phyloP scores from a whole-genome alignment of 148 eudicot species.

The Rhododendron molle region DNA sequence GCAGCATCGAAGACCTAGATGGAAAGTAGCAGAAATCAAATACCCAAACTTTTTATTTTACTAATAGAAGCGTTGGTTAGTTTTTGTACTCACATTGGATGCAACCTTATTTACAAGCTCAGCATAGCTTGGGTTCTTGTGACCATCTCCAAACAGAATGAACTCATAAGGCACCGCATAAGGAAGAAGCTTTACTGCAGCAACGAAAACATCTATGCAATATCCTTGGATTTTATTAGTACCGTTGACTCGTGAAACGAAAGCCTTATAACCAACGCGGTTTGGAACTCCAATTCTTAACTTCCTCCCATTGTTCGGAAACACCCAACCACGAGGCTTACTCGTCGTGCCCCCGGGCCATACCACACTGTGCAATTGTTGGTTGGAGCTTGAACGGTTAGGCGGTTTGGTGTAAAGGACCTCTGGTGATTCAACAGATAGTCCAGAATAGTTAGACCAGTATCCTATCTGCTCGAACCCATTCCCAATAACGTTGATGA shows the following conservation, averaged over 20 bases:
- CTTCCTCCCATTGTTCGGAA: constrained; percentile 27
- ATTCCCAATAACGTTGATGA: constrained; percentile 23
- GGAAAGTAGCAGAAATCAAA: not conserved
- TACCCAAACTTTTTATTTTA: not conserved
- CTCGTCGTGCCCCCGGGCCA: constrained; percentile 33
- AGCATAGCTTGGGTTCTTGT: constrained; percentile 27
- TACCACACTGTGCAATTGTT: constrained; percentile 16
- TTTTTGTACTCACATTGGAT: constrained; percentile 22
- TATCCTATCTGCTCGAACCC: constrained; percentile 22
- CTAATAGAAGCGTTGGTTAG: not conserved
- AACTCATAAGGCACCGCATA: constrained; percentile 31
- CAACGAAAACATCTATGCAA: constrained; percentile 32
- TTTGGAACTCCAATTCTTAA: constrained; percentile 31
- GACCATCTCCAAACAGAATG: constrained; percentile 31
- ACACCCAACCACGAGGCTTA: constrained; percentile 45
- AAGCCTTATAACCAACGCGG: constrained; percentile 21
- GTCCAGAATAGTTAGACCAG: constrained; percentile 41
- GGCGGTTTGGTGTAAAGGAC: constrained; percentile 15
- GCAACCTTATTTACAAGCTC: constrained; percentile 25
- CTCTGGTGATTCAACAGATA: constrained; percentile 34
- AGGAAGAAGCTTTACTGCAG: constrained; percentile 25
- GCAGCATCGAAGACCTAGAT: constrained; percentile 51
- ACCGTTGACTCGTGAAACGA: constrained; percentile 18
- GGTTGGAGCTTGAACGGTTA: constrained; percentile 24
- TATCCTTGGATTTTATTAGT: constrained; percentile 21